Base-by-base conservation (phyloP, 2,329 filamentous ascomycete genomes). In the Alternaria metachromatica region DNA sequence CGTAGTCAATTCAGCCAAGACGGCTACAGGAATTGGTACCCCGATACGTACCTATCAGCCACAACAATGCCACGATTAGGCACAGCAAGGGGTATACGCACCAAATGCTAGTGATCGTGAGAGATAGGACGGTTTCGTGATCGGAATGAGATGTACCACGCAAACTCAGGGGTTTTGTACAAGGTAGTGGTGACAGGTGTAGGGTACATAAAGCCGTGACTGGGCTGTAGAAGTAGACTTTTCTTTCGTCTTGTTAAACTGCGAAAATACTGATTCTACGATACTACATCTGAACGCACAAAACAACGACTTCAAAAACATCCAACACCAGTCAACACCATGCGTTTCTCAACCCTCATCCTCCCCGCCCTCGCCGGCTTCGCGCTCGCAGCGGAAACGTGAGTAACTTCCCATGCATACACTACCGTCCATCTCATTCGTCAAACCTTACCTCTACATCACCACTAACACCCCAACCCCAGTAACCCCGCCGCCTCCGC, bases 321-420 rank as follows among this genome's bases (percentile, higher is more conserved):
- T 2, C 1, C 1, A 13, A 23, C 6, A 13, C 20, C 11, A 20
- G 4, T 3, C n/a, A 12, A 8, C 44, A 13, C 5, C 10, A 69
- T 68, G 65, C 67, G 56, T 66, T 62, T 68, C 65, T 56, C 63
- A 6, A 21, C 33, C 11, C 9, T 66, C 28, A 15, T 60, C 18
- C 21, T 62, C 13, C 28, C 60, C 13, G 50, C 57, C 56, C 48
- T 68, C 21, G 44, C 59, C 11, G 51, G 60, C 6, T n/a, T 58
- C 1, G 15, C 26, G 1, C 4, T 58, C 6, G 46, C 56, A 13
- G 46, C 23, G 21, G 49, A 53, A 2, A 18, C 46, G 56, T 58
- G 9, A 15, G 56, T 15, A 37, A 37, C 13, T 13, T 9, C n/a
- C n/a, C n/a, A n/a, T n/a, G n/a, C n/a, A n/a, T n/a, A n/a, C n/a